Evolutionary conservation across 2,329 filamentous ascomycete genomes (phyloP), one percentile per base, ranked within the genome.

Genomic region (Aspergillus sp.): DNA sequence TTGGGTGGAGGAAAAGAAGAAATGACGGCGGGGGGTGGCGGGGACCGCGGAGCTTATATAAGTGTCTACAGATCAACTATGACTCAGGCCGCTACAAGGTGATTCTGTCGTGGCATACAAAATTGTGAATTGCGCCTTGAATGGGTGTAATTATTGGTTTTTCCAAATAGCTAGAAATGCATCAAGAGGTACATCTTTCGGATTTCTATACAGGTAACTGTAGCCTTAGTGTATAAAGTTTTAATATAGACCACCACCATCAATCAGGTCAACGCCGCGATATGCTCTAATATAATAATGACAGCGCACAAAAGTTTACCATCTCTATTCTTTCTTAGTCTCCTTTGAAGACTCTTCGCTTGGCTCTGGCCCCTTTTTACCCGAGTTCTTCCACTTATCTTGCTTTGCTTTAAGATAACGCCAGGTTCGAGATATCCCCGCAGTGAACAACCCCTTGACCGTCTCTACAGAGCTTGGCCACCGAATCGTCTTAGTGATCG

Each of bases 381-480:
- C 75, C 1, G 74, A 71, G 41, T 73, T 70, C 52, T 62, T 72
- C 65, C 79, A 89, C 73, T 91, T 91, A 61, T 78, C 78, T 60
- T 87, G 79, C 81, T 99, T 99, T 73, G 98, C 95, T 44, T 83
- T 80, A 54, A 96, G 68, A 72, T 99, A 99, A 61, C 87, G 84
- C 79, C 84, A 83, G 5, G 88, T 88, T 67, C 87, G 85, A 6
- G 79, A 70, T 15, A 89, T 72, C 0, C 95, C 96, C 0, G 89
- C 87, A 2, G 92, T 98, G 45, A 97, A 73, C 1, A 89, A 73
- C 2, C 92, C 88, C 77, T 99, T 99, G 61, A 93, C 71, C 54
- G 87, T 95, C 75, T 99, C 93, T 5, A 87, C 87, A 2, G 90
- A 91, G 68, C 91, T 95, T 0, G 95, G 93, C 95, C 95, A 98